phyloP scores from a whole-genome alignment of 306 rosid species.

The Sindora glabra region DNA sequence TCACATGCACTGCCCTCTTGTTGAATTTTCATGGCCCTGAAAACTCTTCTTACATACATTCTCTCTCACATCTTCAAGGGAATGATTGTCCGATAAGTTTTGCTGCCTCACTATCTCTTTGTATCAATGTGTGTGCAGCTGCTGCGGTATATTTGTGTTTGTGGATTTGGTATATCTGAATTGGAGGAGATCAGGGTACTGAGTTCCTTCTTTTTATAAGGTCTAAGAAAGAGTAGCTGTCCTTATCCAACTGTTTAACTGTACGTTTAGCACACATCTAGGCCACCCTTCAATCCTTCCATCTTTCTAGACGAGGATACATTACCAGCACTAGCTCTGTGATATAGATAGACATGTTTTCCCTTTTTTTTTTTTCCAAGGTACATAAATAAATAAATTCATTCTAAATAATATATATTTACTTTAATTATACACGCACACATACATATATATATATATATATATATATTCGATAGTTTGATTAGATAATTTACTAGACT shows the following conservation, averaged over 20 bases:
- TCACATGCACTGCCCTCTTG: not conserved
- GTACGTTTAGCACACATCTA: constrained; percentile 22
- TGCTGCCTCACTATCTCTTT: not conserved
- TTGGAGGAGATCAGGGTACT: not conserved
- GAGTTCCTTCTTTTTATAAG: constrained; percentile 18
- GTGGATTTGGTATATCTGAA: not conserved
- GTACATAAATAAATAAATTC: too few species aligned
- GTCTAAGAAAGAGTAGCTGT: constrained; percentile 30
- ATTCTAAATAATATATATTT: too few species aligned
- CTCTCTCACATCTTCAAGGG: not conserved
- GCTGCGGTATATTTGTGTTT: not conserved
- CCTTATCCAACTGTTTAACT: constrained; percentile 18
- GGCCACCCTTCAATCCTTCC: constrained; percentile 17
- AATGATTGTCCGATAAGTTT: constrained; percentile 3
- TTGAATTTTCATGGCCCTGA: not conserved
- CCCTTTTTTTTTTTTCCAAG: too few species aligned
- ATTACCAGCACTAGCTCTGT: not conserved
- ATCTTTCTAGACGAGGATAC: not conserved
- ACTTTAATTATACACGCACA: too few species aligned
- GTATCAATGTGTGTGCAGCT: too few species aligned
- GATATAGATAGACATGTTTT: not conserved
- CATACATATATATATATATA: too few species aligned
- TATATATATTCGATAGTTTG: too few species aligned
- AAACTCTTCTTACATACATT: too few species aligned
- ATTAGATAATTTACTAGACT: too few species aligned